These are phyloP conservation scores for Calocera viscosa DNA, from an alignment of 768 basidiomycete species.

Conservation along the genomic window DNA sequence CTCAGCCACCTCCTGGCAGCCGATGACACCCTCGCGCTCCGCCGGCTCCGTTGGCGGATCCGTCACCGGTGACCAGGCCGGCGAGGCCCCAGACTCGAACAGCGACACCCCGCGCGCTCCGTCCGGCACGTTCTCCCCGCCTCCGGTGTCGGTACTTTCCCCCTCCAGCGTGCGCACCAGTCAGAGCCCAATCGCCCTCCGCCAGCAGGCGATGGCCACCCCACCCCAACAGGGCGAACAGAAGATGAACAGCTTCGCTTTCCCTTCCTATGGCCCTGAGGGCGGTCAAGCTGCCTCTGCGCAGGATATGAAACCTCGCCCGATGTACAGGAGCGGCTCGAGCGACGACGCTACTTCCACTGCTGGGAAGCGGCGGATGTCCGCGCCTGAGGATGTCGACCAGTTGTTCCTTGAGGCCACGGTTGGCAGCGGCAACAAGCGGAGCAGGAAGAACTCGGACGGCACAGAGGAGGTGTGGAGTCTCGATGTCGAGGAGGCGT, in stretches of 20 bases:
- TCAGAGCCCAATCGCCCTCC: conserved; percentile 1
- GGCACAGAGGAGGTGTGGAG: conserved; percentile 22
- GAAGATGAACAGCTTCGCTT: not conserved
- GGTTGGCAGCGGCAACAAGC: not conserved
- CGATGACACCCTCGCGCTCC: conserved; percentile 1
- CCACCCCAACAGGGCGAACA: not conserved
- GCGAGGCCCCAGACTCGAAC: not conserved
- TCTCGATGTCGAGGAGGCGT: conserved; percentile 19
- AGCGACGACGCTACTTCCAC: not conserved
- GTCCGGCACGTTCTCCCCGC: not conserved
- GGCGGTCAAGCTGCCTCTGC: not conserved
- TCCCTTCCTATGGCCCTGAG: conserved; percentile 4
- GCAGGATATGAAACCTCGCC: not conserved
- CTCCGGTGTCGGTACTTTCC: not conserved
- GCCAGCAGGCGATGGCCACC: not conserved
- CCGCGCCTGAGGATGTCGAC: conserved; percentile 9
- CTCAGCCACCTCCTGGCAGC: conserved; percentile 2
- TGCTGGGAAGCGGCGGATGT: conserved; percentile 14
- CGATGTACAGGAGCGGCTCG: conserved; percentile 24
- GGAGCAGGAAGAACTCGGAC: conserved; percentile 10
- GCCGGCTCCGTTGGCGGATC: not conserved
- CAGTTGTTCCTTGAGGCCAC: not conserved
- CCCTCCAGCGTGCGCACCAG: not conserved
- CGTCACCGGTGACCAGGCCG: not conserved
- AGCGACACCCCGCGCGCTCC: conserved; percentile 2